Conservation (phyloP, 805 yeast genomes). For the Kluyveromyces dobzhanskii region DNA sequence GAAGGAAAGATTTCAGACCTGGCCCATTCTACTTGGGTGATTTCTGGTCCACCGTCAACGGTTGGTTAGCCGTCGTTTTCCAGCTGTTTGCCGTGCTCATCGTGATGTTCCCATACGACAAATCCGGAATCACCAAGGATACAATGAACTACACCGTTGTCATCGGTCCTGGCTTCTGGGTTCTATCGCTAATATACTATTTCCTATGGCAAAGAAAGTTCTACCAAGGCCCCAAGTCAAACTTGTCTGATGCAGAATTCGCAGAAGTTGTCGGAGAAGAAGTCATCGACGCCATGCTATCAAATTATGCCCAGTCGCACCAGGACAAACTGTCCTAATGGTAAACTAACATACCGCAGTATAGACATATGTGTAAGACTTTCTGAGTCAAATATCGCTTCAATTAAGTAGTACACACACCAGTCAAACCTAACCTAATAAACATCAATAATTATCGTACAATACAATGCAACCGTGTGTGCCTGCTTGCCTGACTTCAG, state of each 20-base stretch:
- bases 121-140: slow-evolving; percentile 18
- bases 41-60: slow-evolving; percentile 36
- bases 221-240: slow-evolving; percentile 46
- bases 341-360: no score
- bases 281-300: slow-evolving; percentile 11
- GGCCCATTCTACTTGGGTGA: slow-evolving; percentile 59
- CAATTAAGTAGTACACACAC: no score
- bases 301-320: slow-evolving; percentile 3
- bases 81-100: slow-evolving; percentile 43
- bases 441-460: no score
- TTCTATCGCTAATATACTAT: slow-evolving; percentile 45
- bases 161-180: slow-evolving; percentile 54
- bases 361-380: no score
- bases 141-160: slow-evolving; percentile 66
- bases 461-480: no score
- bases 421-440: no score
- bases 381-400: no score
- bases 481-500: no score
- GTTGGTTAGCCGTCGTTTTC: slow-evolving; percentile 41
- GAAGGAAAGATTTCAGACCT: slow-evolving; percentile 43
- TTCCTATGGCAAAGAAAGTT: slow-evolving; percentile 42
- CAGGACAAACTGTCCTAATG: slow-evolving; percentile 4
- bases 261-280: slow-evolving; percentile 21
- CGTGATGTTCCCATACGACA: slow-evolving; percentile 49
- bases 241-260: slow-evolving; percentile 16